These are phyloP conservation scores for Aspergillus steynii DNA, from an alignment of 495 filamentous ascomycete genomes.

Conservation along the genomic window DNA sequence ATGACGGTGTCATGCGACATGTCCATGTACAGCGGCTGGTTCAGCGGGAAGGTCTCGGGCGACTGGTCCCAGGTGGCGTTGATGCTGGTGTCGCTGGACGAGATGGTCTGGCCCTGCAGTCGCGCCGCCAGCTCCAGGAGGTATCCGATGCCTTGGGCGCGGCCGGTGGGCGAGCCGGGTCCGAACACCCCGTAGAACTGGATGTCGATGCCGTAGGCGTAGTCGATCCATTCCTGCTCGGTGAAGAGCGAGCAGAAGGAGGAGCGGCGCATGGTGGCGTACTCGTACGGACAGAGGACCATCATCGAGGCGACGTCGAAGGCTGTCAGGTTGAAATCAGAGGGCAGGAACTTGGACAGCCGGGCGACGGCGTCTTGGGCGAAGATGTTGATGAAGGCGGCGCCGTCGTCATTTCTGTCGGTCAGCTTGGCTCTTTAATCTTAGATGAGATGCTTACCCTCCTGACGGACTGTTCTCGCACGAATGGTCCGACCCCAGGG, in stretches of 20 bases:
- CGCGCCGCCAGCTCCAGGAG: constrained; percentile 62
- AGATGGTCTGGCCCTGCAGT: constrained; percentile 51
- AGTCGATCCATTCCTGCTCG: constrained; percentile 55
- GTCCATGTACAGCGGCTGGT: constrained; percentile 51
- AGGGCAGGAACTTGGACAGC: constrained; percentile 27
- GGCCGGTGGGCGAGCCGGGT: constrained; percentile 59
- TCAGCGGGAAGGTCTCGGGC: constrained; percentile 46
- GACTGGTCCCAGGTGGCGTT: constrained; percentile 56
- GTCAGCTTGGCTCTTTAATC: constrained; percentile 13
- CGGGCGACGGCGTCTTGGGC: constrained; percentile 25
- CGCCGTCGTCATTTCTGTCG: constrained; percentile 33
- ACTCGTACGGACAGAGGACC: constrained; percentile 37
- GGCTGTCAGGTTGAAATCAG: constrained; percentile 50
- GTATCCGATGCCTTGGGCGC: constrained; percentile 64
- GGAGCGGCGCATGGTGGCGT: constrained; percentile 24
- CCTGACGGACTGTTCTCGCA: constrained; percentile 20
- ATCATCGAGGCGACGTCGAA: constrained; percentile 56
- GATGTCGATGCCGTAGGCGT: constrained; percentile 57
- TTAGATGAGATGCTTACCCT: constrained; percentile 12
- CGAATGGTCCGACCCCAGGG: constrained; percentile 44
- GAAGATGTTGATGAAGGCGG: constrained; percentile 28
- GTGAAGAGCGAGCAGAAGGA: constrained; percentile 58
- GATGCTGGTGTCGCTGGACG: constrained; percentile 53
- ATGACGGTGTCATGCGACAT: constrained; percentile 44
- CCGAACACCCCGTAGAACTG: constrained; percentile 56